A percentile compares a stretch with the other conserved stretches of the same genome.
phyloP scores from a whole-genome alignment of 2,329 filamentous ascomycete genomes.

The Polychaeton citri region DNA sequence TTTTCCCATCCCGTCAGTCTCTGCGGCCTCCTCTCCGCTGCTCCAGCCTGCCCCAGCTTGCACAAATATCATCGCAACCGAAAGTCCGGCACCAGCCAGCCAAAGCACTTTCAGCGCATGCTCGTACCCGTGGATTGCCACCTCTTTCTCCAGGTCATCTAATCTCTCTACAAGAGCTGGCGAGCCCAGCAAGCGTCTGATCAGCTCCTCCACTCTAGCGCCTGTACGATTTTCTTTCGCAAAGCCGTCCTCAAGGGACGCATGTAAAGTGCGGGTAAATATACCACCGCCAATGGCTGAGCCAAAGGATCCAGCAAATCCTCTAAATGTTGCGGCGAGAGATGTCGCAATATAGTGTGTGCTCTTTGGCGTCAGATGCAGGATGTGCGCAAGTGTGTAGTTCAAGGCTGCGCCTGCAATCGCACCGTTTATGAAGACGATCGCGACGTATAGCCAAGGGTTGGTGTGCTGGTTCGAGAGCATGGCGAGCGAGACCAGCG shows the following conservation, averaged over 20 bases:
- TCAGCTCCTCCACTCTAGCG: conserved; percentile 30
- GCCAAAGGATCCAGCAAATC: conserved; percentile 70
- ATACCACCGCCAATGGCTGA: conserved; percentile 66
- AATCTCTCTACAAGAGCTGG: conserved; percentile 41
- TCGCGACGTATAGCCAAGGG: conserved; percentile 40
- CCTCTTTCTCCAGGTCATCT: conserved; percentile 33
- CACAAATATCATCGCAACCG: conserved; percentile 34
- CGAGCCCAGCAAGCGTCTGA: conserved; percentile 44
- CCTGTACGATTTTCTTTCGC: conserved; percentile 20
- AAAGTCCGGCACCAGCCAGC: conserved; percentile 36
- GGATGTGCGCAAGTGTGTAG: conserved; percentile 67
- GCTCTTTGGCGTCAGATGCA: conserved; percentile 54
- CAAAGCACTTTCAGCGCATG: conserved; percentile 41
- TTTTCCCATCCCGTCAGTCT: no score
- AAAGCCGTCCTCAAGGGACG: conserved; percentile 46
- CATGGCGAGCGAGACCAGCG: conserved; percentile 43
- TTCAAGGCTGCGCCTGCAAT: conserved; percentile 61
- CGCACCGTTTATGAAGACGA: conserved; percentile 58
- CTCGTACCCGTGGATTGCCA: conserved; percentile 43
- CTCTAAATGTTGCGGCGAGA: conserved; percentile 64
- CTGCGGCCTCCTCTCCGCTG: conserved; percentile 10
- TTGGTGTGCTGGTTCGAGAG: conserved; percentile 42
- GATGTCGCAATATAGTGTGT: conserved; percentile 66
- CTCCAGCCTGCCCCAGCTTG: conserved; percentile 49
- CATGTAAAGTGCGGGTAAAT: conserved; percentile 50